Evolutionary conservation across 1,284 basidiomycete genomes (phyloP).

Genomic region (Naganishia sp.): DNA sequence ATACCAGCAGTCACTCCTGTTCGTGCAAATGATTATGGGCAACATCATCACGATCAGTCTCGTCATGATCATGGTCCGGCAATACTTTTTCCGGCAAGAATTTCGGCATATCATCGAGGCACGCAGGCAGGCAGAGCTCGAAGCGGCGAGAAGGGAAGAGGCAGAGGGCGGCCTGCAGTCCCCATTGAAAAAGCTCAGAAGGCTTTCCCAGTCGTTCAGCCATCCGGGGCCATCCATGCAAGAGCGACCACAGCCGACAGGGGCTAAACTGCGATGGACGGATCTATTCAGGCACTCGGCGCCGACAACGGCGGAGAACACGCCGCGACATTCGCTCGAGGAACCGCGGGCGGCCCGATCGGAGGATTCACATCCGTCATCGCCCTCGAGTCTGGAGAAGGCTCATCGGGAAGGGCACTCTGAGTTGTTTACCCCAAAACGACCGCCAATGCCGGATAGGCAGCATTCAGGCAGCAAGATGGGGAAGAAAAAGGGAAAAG

Average conservation of each 20-base stretch:
- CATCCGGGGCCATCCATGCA: neutral
- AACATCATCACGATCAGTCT: conserved; percentile 51
- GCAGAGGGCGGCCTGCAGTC: conserved; percentile 21
- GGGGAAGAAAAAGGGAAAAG: conserved; percentile 41
- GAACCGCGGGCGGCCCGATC: conserved; percentile 2
- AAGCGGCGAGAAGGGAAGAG: neutral
- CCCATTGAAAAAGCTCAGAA: conserved; percentile 28
- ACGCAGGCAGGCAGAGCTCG: conserved; percentile 45
- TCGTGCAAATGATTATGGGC: conserved; percentile 53
- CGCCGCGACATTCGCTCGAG: conserved; percentile 17
- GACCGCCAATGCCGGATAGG: conserved; percentile 15
- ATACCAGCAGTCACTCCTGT: conserved; percentile 57
- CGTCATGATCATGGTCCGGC: conserved; percentile 53
- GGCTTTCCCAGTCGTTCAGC: conserved; percentile 22
- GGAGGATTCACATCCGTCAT: conserved; percentile 20
- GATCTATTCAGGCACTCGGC: conserved; percentile 18
- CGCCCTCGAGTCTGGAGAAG: conserved; percentile 15
- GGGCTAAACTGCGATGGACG: conserved; percentile 4
- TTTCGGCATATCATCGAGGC: conserved; percentile 68
- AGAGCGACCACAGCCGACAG: too few species aligned
- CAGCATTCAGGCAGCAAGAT: conserved; percentile 22
- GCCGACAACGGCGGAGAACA: conserved; percentile 15
- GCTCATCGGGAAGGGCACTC: neutral
- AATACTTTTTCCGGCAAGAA: conserved; percentile 69
- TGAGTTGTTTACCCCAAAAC: neutral